Percentiles rank a stretch among this genome's conserved stretches.
These are phyloP conservation scores for Dactylis glomerata DNA, from an alignment of 176 grass and related monocot species.

Conservation along the genomic window DNA sequence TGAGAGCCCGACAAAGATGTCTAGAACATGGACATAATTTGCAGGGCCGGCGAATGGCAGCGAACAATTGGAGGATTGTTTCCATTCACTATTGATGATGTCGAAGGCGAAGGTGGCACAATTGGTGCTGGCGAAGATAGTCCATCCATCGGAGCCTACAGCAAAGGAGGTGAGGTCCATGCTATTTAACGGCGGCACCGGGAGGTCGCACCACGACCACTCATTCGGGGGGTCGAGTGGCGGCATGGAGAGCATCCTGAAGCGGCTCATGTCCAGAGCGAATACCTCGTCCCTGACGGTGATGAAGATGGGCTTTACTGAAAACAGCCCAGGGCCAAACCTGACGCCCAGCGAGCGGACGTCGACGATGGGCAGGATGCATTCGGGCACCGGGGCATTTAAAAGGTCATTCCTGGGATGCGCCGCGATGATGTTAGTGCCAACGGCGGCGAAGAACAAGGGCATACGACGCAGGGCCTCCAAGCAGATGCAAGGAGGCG, in stretches of 20 bases:
- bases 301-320: not conserved
- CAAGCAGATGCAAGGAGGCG: not conserved
- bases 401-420: not conserved
- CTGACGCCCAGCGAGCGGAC: not conserved
- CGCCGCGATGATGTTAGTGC: not conserved
- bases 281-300: not conserved
- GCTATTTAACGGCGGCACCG: not conserved
- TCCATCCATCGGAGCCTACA: not conserved
- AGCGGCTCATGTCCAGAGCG: not conserved
- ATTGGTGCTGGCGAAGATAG: not conserved
- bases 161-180: not conserved
- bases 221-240: not conserved
- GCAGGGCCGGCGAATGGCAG: not conserved
- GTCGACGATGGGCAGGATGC: not conserved
- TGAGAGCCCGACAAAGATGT: not conserved
- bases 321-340: not conserved
- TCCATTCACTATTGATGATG: not conserved
- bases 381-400: not conserved
- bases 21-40: not conserved
- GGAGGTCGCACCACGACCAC: not conserved
- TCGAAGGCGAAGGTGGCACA: not conserved
- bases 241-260: slow-evolving; percentile 16
- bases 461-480: not conserved
- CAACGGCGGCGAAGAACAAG: not conserved
- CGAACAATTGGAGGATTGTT: not conserved